Conservation (phyloP, 176 grass and related monocot species). For the Elaeis guineensis region DNA sequence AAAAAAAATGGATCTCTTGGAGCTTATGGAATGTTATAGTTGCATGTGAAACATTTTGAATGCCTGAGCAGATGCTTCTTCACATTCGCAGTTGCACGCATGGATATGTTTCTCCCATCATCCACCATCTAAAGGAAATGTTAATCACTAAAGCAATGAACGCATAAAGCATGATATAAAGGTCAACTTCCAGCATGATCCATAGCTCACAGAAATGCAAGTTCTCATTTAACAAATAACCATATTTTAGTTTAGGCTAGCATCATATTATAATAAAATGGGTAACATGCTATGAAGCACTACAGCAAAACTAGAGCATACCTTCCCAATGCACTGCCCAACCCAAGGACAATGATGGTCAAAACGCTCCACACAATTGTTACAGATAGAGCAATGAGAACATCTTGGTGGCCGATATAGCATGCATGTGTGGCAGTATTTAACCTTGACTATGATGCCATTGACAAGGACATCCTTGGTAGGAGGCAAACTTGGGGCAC, state of each 20-base stretch:
- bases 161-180: too few relatives aligned
- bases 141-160: too few relatives aligned
- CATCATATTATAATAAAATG: too few relatives aligned
- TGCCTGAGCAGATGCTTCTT: too few relatives aligned
- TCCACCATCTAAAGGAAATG: too few relatives aligned
- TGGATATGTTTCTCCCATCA: too few relatives aligned
- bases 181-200: too few relatives aligned
- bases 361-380: constrained; percentile 39
- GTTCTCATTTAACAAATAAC: background rate
- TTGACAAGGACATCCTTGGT: constrained; percentile 64
- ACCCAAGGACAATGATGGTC: constrained; percentile 81
- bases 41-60: too few relatives aligned
- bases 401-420: constrained; percentile 79
- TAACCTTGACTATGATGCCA: constrained; percentile 58
- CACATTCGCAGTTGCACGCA: too few relatives aligned
- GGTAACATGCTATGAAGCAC: background rate
- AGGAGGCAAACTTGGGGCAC: constrained; percentile 32
- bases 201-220: too few relatives aligned
- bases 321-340: constrained; percentile 82
- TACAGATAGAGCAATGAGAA: constrained; percentile 35
- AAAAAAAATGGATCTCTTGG: too few relatives aligned
- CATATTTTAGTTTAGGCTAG: background rate
- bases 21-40: too few relatives aligned
- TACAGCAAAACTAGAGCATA: constrained; percentile 10
- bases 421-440: constrained; percentile 82